Percentiles rank a stretch among this genome's conserved stretches.
phyloP scores from a whole-genome alignment of 208 protist genomes.

The Trypanosoma avium region DNA sequence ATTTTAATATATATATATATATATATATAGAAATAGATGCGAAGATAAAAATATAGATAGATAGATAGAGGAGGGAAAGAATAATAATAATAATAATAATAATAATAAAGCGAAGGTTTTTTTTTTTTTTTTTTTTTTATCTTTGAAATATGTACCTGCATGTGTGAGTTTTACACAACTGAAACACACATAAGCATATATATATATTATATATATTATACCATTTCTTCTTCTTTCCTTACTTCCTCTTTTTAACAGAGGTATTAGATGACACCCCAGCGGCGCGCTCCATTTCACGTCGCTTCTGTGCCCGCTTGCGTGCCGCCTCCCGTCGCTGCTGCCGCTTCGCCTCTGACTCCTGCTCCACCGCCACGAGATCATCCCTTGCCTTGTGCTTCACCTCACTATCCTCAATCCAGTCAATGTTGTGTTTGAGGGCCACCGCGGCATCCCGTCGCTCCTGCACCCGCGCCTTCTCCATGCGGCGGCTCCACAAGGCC shows the following conservation, averaged over 20 bases:
- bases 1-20: slow-evolving; percentile 7
- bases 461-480: slow-evolving; percentile 71
- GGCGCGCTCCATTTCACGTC: slow-evolving; percentile 61
- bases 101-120: background rate
- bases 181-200: background rate
- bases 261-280: slow-evolving; percentile 38
- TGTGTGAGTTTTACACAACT: background rate
- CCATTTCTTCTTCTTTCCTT: background rate
- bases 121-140: slow-evolving; percentile 2
- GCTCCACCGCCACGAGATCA: slow-evolving; percentile 71
- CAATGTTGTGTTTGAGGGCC: slow-evolving; percentile 93
- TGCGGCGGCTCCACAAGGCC: slow-evolving; percentile 92
- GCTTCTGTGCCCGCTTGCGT: slow-evolving; percentile 70
- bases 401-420: slow-evolving; percentile 89
- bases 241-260: slow-evolving; percentile 57
- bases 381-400: slow-evolving; percentile 84
- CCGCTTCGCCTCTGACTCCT: slow-evolving; percentile 76
- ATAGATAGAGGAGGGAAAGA: background rate
- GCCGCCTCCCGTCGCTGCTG: slow-evolving; percentile 67
- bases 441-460: slow-evolving; percentile 77
- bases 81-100: background rate
- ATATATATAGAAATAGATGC: slow-evolving; percentile 6
- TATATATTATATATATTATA: slow-evolving; percentile 3
- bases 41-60: background rate
- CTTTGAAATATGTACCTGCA: too few species aligned